Evolutionary conservation across 2,329 filamentous ascomycete genomes (phyloP).

Genomic region (Aureobasidium sp.): DNA sequence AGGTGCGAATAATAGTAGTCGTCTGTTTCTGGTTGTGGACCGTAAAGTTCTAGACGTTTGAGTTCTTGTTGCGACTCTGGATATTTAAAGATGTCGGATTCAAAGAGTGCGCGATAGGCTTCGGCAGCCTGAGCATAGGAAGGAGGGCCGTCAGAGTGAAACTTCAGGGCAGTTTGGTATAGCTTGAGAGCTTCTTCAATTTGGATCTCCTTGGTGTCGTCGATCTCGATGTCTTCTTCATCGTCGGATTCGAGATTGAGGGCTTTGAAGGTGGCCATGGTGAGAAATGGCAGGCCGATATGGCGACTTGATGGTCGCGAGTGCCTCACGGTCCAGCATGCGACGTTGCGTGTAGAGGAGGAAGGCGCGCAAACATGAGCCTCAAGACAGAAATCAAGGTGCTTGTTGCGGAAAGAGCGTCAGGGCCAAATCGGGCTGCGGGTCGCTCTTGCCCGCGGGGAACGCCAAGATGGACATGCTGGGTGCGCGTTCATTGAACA

Average conservation of each 20-base stretch:
- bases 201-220: conserved; percentile 92
- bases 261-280: conserved; percentile 63
- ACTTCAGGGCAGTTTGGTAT: conserved; percentile 84
- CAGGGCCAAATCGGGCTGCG: not conserved
- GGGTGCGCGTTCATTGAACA: not conserved
- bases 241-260: conserved; percentile 94
- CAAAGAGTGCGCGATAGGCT: conserved; percentile 78
- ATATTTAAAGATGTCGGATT: conserved; percentile 90
- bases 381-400: not conserved
- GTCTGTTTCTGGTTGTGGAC: conserved; percentile 37
- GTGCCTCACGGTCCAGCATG: not conserved
- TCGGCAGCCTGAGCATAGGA: conserved; percentile 69
- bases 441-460: not conserved
- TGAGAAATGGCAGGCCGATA: conserved; percentile 16
- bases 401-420: conserved; percentile 4
- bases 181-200: conserved; percentile 95
- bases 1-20: conserved; percentile 21
- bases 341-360: not conserved
- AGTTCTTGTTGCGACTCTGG: conserved; percentile 82
- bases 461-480: not conserved
- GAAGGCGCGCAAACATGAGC: not conserved
- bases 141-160: conserved; percentile 76
- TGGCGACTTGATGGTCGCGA: not conserved
- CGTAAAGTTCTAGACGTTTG: conserved; percentile 56
- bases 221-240: conserved; percentile 80